Percentiles rank a stretch among this genome's conserved stretches.
These are phyloP conservation scores for Nemania sp. DNA, from an alignment of 2,329 filamentous ascomycete species.

Conservation along the genomic window DNA sequence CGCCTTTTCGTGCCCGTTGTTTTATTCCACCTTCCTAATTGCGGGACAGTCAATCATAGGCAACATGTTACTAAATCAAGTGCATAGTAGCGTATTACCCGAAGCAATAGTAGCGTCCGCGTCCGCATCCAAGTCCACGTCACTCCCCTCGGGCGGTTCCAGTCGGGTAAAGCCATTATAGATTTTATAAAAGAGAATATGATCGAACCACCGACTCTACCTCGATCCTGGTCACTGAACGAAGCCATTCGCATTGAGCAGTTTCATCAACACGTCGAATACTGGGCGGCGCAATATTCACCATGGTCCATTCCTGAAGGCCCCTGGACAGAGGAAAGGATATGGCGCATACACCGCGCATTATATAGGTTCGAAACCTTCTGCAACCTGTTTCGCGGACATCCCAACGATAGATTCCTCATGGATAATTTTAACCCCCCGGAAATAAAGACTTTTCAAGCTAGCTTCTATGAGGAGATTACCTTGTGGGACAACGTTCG, in stretches of 20 bases:
- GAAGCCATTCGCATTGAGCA: conserved; percentile 6
- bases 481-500: too few species aligned
- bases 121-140: too few species aligned
- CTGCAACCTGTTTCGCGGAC: conserved; percentile 2
- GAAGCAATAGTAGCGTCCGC: conserved; percentile 23
- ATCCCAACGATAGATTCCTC: neutral
- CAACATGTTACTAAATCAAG: conserved; percentile 24
- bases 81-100: conserved; percentile 22
- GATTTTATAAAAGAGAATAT: neutral
- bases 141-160: too few species aligned
- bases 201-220: neutral
- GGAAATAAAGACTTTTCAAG: neutral
- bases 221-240: neutral
- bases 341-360: conserved; percentile 21
- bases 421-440: too few species aligned
- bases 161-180: neutral
- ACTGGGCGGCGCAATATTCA: neutral
- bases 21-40: conserved; percentile 18
- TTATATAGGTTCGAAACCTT: conserved; percentile 22
- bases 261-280: conserved; percentile 12
- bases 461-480: too few species aligned
- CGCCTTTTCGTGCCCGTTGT: conserved; percentile 22
- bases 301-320: neutral
- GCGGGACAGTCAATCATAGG: conserved; percentile 7
- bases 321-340: conserved; percentile 5